Conservation (phyloP, 352 stramenopile genomes). For the Pythium scleroteichum region DNA sequence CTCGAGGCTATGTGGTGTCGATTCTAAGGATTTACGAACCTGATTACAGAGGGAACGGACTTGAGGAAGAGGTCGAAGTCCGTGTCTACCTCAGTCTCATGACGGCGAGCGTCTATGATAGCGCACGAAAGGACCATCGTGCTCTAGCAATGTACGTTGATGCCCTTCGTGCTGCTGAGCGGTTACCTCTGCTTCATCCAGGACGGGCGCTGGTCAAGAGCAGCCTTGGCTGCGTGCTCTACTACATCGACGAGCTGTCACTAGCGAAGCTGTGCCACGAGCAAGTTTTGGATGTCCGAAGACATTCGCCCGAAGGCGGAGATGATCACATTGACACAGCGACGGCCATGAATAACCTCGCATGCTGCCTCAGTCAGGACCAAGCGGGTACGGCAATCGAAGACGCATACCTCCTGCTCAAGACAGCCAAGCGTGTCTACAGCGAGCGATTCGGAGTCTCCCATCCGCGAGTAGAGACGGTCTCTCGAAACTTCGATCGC, state of each 20-base stretch:
- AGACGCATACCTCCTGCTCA: conserved; percentile 60
- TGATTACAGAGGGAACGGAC: not conserved
- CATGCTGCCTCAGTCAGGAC: conserved; percentile 61
- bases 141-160: conserved; percentile 54
- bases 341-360: conserved; percentile 75
- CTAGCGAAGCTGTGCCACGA: conserved; percentile 61
- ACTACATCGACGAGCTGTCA: conserved; percentile 48
- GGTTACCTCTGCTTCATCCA: conserved; percentile 37
- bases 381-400: conserved; percentile 36
- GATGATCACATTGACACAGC: conserved; percentile 57
- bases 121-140: conserved; percentile 45
- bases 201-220: conserved; percentile 46
- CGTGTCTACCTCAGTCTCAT: conserved; percentile 56
- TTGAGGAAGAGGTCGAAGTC: conserved; percentile 33
- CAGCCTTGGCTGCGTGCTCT: conserved; percentile 56
- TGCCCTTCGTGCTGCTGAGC: conserved; percentile 42
- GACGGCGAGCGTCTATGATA: conserved; percentile 58
- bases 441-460: conserved; percentile 39
- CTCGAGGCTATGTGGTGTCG: not conserved
- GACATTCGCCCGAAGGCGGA: conserved; percentile 27
- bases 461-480: conserved; percentile 46
- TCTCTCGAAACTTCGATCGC: conserved; percentile 51
- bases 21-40: not conserved
- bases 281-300: conserved; percentile 42
- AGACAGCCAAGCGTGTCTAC: conserved; percentile 51